Conservation (phyloP, 768 basidiomycete genomes). For the Kockovaella imperatae region DNA sequence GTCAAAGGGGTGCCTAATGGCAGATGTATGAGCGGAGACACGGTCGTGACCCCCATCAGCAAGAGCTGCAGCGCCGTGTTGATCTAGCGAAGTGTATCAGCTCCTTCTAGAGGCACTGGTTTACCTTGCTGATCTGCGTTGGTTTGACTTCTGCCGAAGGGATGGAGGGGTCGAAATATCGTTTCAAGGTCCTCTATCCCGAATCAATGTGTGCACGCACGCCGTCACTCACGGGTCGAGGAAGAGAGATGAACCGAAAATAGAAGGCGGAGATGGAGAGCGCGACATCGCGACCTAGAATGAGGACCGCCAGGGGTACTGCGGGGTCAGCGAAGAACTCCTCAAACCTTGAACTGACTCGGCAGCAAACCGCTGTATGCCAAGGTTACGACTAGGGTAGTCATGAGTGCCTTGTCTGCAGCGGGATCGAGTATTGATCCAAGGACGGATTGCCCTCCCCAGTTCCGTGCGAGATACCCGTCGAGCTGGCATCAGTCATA, state of each 20-base stretch:
- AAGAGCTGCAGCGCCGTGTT: constrained; percentile 88
- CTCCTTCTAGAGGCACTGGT: neutral
- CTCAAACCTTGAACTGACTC: constrained; percentile 50
- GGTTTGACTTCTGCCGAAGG: constrained; percentile 92
- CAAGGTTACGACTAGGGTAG: constrained; percentile 79
- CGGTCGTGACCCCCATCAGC: constrained; percentile 81
- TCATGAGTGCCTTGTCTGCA: constrained; percentile 92
- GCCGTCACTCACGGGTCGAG: constrained; percentile 61
- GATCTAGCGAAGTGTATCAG: constrained; percentile 50
- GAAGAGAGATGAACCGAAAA: constrained; percentile 50
- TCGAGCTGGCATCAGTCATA: constrained; percentile 57
- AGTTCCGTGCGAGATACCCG: constrained; percentile 79
- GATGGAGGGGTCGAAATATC: constrained; percentile 95
- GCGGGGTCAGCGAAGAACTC: neutral
- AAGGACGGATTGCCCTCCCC: constrained; percentile 79
- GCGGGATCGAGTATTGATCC: constrained; percentile 95
- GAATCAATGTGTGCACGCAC: neutral
- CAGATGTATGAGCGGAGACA: constrained; percentile 62
- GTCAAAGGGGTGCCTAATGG: constrained; percentile 55
- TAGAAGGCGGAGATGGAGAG: constrained; percentile 19
- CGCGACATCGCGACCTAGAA: constrained; percentile 75
- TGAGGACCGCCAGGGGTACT: constrained; percentile 79
- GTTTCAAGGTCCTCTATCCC: constrained; percentile 59
- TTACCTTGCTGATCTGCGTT: constrained; percentile 84
- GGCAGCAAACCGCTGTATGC: constrained; percentile 78